Conservation (phyloP, 2,329 filamentous ascomycete genomes). For the Pestalotiopsis fici region DNA sequence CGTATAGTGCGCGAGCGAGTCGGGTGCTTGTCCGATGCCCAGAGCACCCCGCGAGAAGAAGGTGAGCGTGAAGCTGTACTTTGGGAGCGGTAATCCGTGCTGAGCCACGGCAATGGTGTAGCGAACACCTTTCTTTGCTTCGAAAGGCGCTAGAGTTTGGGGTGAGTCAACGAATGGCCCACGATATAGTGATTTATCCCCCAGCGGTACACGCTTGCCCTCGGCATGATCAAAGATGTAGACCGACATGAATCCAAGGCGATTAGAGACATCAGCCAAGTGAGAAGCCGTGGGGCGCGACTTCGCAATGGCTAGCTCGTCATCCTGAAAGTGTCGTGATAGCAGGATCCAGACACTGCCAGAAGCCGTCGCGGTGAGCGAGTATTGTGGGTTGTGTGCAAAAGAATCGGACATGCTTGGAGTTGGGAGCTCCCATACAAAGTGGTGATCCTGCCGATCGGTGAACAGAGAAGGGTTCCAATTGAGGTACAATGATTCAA, state of each 20-base stretch:
- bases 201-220: constrained; percentile 73
- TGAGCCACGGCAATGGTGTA: constrained; percentile 73
- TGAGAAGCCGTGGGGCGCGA: constrained; percentile 31
- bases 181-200: constrained; percentile 69
- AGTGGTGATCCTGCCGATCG: constrained; percentile 85
- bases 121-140: constrained; percentile 43
- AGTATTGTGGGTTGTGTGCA: constrained; percentile 71
- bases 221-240: constrained; percentile 70
- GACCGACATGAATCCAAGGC: constrained; percentile 83
- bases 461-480: constrained; percentile 90
- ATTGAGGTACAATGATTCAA: constrained; percentile 94
- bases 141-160: constrained; percentile 81
- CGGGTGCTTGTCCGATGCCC: constrained; percentile 59
- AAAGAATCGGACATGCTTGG: constrained; percentile 54
- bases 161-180: constrained; percentile 93
- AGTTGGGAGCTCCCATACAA: constrained; percentile 70
- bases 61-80: constrained; percentile 85
- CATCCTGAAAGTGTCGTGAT: constrained; percentile 80
- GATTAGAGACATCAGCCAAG: constrained; percentile 47
- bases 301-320: constrained; percentile 58
- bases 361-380: constrained; percentile 58
- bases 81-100: constrained; percentile 71
- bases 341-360: constrained; percentile 82
- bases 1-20: constrained; percentile 59
- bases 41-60: constrained; percentile 72